Base-by-base conservation (phyloP, 371 early-diverging fungal genomes). In the Smittium mucronatum region DNA sequence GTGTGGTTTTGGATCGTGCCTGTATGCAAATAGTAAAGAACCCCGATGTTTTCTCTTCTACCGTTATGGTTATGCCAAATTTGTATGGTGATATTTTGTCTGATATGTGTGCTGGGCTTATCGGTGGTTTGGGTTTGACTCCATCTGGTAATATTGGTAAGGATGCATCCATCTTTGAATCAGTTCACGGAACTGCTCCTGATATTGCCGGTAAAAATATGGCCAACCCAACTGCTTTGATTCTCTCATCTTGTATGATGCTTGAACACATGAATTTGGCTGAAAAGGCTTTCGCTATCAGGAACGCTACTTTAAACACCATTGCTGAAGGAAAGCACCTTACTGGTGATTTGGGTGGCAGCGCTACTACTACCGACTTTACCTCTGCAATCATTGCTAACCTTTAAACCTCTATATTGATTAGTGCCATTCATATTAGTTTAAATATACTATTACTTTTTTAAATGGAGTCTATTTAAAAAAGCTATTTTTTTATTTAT, bases 41-140 rank as follows among this genome's bases (percentile, higher is more conserved):
- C 80, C 98, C 97, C n/a, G 81, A 86, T 61, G 81, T 87, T 72
- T 98, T 87, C 78, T 85, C 86, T 47, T 86, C 91, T 73, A 91
- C 92, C 58, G 98, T 98, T 78, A 92, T 98, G 96, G 98, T 96
- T 73, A 96, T 98, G 97, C 97, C 98, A 70, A 98, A 98, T 87
- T 85, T 98, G 80, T 97, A 98, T 73, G 98, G 98, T 76, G 98
- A 98, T 81, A 98, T 98, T 81, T 83, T 98, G 69, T 90, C 91
- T 57, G 98, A 98, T 75, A 88, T 98, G 88, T 88, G 94, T 77
- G 97, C 98, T 70, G 98, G 98, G 75, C 85, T 98, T 70, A 95
- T 98, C 75, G 98, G 98, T 75, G 98, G 98, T 72, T 88, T 98
- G 70, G 98, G 98, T 63, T 82, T 98, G 76, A 96, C 97, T 25